A percentile compares a stretch with the other conserved stretches of the same genome.
These are phyloP conservation scores for Russula dissimulans DNA, from an alignment of 768 basidiomycete genomes.

Conservation along the genomic window DNA sequence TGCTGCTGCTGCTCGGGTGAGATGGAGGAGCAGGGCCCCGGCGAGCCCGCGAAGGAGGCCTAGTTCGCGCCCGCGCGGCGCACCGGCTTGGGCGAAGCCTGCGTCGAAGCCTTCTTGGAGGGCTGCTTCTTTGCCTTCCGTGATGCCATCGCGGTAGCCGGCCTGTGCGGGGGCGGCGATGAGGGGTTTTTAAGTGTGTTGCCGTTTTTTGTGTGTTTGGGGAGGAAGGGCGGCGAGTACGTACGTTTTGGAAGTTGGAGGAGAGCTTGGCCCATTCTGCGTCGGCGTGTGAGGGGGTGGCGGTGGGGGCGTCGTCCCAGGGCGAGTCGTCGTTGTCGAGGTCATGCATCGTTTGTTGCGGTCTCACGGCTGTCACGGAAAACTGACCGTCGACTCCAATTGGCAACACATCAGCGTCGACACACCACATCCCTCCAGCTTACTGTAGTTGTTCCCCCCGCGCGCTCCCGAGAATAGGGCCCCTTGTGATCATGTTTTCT, in stretches of 20 bases:
- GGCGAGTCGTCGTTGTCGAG: neutral
- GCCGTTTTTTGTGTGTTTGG: too few relatives aligned
- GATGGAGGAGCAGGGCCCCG: conserved; percentile 25
- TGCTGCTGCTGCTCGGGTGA: conserved; percentile 8
- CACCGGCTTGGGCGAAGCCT: conserved; percentile 67
- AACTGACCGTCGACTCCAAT: too few relatives aligned
- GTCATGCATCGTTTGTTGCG: neutral
- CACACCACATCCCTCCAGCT: too few relatives aligned
- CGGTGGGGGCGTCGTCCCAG: neutral
- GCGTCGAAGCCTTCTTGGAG: conserved; percentile 87
- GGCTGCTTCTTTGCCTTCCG: conserved; percentile 77
- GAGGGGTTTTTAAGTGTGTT: neutral
- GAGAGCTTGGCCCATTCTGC: conserved; percentile 63
- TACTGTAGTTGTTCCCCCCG: too few relatives aligned
- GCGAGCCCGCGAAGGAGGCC: conserved; percentile 69
- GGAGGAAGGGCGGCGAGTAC: conserved; percentile 6
- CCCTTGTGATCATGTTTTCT: neutral
- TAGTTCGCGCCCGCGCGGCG: conserved; percentile 65
- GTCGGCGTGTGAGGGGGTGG: neutral
- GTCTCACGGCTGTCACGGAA: too few relatives aligned
- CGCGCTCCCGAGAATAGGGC: neutral
- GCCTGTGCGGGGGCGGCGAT: conserved; percentile 37
- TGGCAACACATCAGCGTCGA: too few relatives aligned
- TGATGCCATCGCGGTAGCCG: conserved; percentile 96
- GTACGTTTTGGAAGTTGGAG: conserved; percentile 61